phyloP scores from a whole-genome alignment of 345 rosid genomes.

The Camelina neglecta region DNA sequence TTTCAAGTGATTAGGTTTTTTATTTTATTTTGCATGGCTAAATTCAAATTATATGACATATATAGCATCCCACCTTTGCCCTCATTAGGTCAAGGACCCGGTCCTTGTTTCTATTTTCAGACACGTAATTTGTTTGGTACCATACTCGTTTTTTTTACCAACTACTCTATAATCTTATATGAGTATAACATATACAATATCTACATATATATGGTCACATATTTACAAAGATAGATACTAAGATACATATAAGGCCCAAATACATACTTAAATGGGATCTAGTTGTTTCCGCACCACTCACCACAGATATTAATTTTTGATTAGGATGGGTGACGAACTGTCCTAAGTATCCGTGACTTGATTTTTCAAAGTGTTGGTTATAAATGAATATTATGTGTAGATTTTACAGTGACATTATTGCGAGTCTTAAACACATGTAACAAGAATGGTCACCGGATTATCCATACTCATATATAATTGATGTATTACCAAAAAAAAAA shows the following conservation, averaged over 20 bases:
- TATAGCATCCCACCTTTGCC: background rate
- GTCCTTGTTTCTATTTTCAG: conserved; percentile 32
- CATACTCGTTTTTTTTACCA: background rate
- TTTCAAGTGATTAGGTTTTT: no score
- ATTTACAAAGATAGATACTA: background rate
- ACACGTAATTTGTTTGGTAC: conserved; percentile 21
- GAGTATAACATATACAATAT: no score
- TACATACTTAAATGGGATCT: background rate
- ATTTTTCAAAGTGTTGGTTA: conserved; percentile 1
- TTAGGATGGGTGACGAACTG: conserved; percentile 28
- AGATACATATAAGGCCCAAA: background rate
- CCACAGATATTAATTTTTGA: background rate
- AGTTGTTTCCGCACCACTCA: conserved; percentile 17
- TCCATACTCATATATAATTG: background rate
- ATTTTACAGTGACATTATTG: conserved; percentile 13
- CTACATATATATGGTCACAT: background rate
- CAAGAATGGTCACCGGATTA: background rate
- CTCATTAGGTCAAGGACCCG: background rate
- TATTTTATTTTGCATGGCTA: no score
- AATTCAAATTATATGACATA: no score
- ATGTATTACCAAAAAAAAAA: background rate
- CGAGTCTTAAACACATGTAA: background rate
- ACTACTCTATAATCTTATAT: background rate
- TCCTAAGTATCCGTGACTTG: conserved; percentile 31
- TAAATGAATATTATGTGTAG: conserved; percentile 21